phyloP scores from a whole-genome alignment of 805 yeast genomes.

The Starmerella powellii region DNA sequence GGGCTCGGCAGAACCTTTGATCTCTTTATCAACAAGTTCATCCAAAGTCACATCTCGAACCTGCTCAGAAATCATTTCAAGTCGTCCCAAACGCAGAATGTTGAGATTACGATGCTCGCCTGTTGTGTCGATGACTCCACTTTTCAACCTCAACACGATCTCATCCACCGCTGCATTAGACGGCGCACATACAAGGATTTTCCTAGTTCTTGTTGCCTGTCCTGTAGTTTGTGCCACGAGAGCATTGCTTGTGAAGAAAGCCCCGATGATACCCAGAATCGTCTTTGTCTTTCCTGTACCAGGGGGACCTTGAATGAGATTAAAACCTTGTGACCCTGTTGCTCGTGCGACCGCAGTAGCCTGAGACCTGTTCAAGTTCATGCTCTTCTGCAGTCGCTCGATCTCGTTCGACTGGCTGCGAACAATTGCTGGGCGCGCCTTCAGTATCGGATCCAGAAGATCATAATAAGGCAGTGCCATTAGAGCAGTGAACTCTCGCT shows the following conservation, averaged over 20 bases:
- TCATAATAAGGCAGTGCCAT: slow-evolving; percentile 75
- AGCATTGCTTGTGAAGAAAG: slow-evolving; percentile 34
- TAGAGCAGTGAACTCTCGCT: slow-evolving; percentile 80
- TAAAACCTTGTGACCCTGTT: slow-evolving; percentile 57
- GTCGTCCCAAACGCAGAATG: slow-evolving; percentile 74
- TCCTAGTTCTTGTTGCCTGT: slow-evolving; percentile 28
- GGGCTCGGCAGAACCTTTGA: slow-evolving; percentile 33
- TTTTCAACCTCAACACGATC: slow-evolving; percentile 64
- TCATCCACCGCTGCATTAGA: slow-evolving; percentile 99
- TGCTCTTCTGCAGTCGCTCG: slow-evolving; percentile 35
- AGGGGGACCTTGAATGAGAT: slow-evolving; percentile 92
- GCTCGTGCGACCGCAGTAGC: slow-evolving; percentile 79
- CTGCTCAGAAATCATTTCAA: slow-evolving; percentile 73
- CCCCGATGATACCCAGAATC: slow-evolving; percentile 79
- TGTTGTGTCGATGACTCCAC: slow-evolving; percentile 45
- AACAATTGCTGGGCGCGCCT: slow-evolving; percentile 47
- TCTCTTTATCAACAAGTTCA: slow-evolving; percentile 52
- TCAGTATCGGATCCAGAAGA: slow-evolving; percentile 50
- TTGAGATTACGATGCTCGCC: slow-evolving; percentile 24
- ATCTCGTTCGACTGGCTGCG: slow-evolving; percentile 28
- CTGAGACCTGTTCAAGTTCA: slow-evolving; percentile 72
- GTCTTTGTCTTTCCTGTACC: slow-evolving; percentile 99
- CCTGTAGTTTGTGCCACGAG: slow-evolving; percentile 1
- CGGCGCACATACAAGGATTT: slow-evolving; percentile 88
- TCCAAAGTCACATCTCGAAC: slow-evolving; percentile 78